Conservation (phyloP, 768 basidiomycete genomes). For the Tylopilus vinaceipallidus region DNA sequence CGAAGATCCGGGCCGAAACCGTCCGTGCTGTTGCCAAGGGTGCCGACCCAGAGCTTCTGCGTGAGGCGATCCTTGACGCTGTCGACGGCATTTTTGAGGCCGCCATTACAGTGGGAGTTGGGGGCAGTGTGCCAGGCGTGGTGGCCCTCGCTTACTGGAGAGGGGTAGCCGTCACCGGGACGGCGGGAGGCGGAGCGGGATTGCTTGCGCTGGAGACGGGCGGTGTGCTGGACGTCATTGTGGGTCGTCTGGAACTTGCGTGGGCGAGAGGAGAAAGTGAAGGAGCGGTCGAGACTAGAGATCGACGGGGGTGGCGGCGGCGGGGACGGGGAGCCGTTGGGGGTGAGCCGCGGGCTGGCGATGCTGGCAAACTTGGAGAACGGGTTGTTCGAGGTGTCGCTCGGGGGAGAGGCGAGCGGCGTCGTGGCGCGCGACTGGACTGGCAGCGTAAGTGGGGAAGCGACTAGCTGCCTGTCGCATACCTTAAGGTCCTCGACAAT, state of each 20-base stretch:
- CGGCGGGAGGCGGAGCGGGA: constrained; percentile 55
- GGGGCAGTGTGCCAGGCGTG: constrained; percentile 46
- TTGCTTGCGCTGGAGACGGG: constrained; percentile 48
- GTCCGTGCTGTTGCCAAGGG: constrained; percentile 72
- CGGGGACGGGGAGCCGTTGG: neutral
- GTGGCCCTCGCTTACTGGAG: constrained; percentile 21
- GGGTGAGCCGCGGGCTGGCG: constrained; percentile 23
- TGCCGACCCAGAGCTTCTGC: constrained; percentile 63
- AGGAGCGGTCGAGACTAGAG: constrained; percentile 26
- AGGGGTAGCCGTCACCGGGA: constrained; percentile 33
- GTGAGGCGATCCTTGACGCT: constrained; percentile 57
- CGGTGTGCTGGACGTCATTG: constrained; percentile 35
- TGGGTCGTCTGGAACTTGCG: constrained; percentile 54
- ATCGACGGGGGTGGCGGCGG: neutral
- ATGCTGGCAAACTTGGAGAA: constrained; percentile 50
- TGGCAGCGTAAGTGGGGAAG: neutral
- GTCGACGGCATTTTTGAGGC: constrained; percentile 77
- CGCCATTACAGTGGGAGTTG: constrained; percentile 81
- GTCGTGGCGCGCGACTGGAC: constrained; percentile 39
- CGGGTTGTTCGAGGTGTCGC: constrained; percentile 56
- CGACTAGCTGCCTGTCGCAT: neutral
- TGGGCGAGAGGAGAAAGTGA: constrained; percentile 23
- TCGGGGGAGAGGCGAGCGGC: constrained; percentile 41
- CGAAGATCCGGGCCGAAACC: constrained; percentile 54
- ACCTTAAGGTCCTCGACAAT: constrained; percentile 83